Conservation (phyloP, 805 yeast species). For the Ogataea philodendri region DNA sequence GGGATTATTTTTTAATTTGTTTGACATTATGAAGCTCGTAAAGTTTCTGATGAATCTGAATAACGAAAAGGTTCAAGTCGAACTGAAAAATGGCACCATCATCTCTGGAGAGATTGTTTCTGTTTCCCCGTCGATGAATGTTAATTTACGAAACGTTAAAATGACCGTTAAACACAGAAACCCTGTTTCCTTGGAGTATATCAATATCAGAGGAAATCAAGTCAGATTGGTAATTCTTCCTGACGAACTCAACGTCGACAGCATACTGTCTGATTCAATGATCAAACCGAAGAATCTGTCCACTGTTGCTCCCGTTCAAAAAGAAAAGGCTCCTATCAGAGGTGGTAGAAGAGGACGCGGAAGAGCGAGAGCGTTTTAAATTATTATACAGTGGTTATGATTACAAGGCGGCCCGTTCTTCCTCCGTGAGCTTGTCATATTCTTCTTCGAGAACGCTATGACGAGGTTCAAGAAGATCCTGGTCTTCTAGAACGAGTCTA, state of each 20-base stretch:
- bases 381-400: background rate
- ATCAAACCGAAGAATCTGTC: constrained; percentile 41
- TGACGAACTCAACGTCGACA: constrained; percentile 76
- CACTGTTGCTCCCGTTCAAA: constrained; percentile 40
- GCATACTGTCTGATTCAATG: constrained; percentile 52
- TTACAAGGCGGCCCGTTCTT: constrained; percentile 14
- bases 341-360: constrained; percentile 32
- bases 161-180: constrained; percentile 71
- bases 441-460: constrained; percentile 37
- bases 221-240: constrained; percentile 82
- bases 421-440: constrained; percentile 29
- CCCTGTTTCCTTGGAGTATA: constrained; percentile 68
- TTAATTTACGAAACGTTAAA: constrained; percentile 74
- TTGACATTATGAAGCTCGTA: constrained; percentile 55
- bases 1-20: background rate
- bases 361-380: constrained; percentile 34
- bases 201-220: constrained; percentile 86
- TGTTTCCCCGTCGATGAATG: constrained; percentile 90
- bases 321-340: constrained; percentile 25
- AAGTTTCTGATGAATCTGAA: constrained; percentile 80
- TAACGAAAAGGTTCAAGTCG: constrained; percentile 85
- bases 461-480: constrained; percentile 40
- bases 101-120: constrained; percentile 80
- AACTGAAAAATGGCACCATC: constrained; percentile 85
- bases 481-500: constrained; percentile 42